Evolutionary conservation across 768 basidiomycete genomes (phyloP), one percentile per base, ranked within the genome.

Genomic region (Tylopilus rubrobrunneus): DNA sequence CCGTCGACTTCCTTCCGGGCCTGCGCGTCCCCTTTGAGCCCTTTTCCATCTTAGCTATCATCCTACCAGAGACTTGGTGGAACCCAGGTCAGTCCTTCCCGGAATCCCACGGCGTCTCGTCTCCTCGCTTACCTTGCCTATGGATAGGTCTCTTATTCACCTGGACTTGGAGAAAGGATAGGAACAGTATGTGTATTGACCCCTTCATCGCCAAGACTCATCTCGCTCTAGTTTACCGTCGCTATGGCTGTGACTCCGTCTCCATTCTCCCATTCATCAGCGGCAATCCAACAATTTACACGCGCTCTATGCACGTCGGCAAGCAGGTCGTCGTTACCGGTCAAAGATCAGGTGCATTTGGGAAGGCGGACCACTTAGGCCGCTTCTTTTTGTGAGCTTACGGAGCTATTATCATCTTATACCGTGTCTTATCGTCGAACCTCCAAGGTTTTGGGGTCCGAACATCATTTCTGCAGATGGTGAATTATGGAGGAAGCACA

Each of bases 81-180:
- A 62, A 67, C 33, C 58, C 58, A 28, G 31, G 62, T 61, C 31
- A 23, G 52, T 48, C 12, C 5, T 29, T 55, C 42, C 25, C 25
- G 25, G 25, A 25, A 25, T 25, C 25, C 15, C 34, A 27, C 34
- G 29, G 11, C 23, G 5, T 40, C 23, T 23, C 8, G 5, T 49
- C 23, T 37, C 33, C 29, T 4, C 12, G 25, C 29, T 56, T 17
- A 39, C 29, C 23, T 46, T 43, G 11, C 36, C 17, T n/a, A 15
- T 23, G 23, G 12, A 14, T 5, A 65, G 62, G 65, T 11, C 6
- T 49, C 4, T 17, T 48, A 3, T 66, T 66, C 36, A 43, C 58
- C 23, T 67, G 65, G 64, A 53, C 56, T 33, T 66, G 61, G 65
- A 63, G 61, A 51, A 59, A 58, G 42, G 53, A 44, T 7, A 65